phyloP scores from a whole-genome alignment of 805 yeast species.

The Kluyveromyces starmeri region DNA sequence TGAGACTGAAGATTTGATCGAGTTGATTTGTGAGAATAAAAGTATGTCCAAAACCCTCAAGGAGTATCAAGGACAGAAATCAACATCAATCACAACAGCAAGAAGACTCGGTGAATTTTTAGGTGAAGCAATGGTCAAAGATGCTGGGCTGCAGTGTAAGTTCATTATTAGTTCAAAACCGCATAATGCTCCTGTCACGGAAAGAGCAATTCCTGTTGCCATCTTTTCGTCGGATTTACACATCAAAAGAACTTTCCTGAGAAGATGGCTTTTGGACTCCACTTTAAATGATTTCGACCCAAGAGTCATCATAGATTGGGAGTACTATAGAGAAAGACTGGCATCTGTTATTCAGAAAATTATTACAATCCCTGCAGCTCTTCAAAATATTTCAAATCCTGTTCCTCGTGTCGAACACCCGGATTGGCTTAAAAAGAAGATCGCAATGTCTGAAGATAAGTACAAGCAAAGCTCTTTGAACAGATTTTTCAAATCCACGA shows the following conservation, averaged over 20 bases:
- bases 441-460: conserved; percentile 52
- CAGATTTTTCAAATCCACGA: conserved; percentile 44
- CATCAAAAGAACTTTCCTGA: conserved; percentile 62
- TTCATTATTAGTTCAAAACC: conserved; percentile 86
- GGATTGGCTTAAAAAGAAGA: conserved; percentile 72
- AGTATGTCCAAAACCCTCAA: conserved; percentile 87
- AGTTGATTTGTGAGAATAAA: conserved; percentile 90
- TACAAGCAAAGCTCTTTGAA: conserved; percentile 62
- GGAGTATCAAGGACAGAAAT: conserved; percentile 85
- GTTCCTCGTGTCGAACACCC: conserved; percentile 94
- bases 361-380: conserved; percentile 94
- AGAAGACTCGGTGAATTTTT: conserved; percentile 85
- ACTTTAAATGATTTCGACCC: conserved; percentile 77
- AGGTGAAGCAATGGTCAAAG: conserved; percentile 94
- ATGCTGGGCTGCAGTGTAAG: conserved; percentile 91
- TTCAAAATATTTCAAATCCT: conserved; percentile 80
- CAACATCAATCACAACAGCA: conserved; percentile 95
- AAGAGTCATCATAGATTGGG: conserved; percentile 86
- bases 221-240: conserved; percentile 76
- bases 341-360: conserved; percentile 92
- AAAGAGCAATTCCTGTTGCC: conserved; percentile 93
- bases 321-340: conserved; percentile 78
- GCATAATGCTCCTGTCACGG: conserved; percentile 80
- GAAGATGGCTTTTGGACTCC: conserved; percentile 82
- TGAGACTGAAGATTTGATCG: conserved; percentile 91